Conservation (phyloP, 805 yeast species). For the Kodamaea hsintzibuensis region DNA sequence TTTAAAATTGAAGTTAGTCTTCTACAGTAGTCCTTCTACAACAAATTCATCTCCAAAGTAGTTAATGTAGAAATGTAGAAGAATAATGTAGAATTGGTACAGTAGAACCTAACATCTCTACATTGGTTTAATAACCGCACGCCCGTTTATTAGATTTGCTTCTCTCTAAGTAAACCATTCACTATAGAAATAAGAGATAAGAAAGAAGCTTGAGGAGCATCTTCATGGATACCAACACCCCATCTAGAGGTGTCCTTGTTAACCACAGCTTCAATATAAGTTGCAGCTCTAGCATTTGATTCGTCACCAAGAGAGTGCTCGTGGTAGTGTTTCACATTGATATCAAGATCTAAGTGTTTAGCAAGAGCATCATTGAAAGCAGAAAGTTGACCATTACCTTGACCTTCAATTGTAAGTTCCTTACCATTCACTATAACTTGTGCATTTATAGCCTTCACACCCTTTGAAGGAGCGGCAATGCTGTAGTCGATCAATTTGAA, state of each 20-base stretch:
- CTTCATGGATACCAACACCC: conserved; percentile 94
- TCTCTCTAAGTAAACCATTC: conserved; percentile 41
- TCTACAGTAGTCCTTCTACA: too few relatives aligned
- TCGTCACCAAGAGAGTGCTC: conserved; percentile 82
- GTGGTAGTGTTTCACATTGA: conserved; percentile 69
- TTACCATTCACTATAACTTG: conserved; percentile 49
- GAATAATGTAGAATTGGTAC: too few relatives aligned
- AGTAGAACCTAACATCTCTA: too few relatives aligned
- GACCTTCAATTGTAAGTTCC: conserved; percentile 48
- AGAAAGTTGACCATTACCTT: conserved; percentile 83
- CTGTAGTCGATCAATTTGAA: conserved; percentile 49
- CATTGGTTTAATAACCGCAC: too few relatives aligned
- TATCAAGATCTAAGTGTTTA: conserved; percentile 43
- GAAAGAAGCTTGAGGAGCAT: conserved; percentile 84
- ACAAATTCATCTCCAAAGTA: too few relatives aligned
- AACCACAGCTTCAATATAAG: conserved; percentile 50
- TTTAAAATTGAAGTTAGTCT: too few relatives aligned
- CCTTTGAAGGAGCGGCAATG: conserved; percentile 43
- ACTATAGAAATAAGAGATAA: conserved; percentile 65
- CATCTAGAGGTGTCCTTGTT: conserved; percentile 46
- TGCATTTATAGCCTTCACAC: conserved; percentile 47
- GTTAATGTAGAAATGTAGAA: not conserved
- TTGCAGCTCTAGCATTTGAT: conserved; percentile 70
- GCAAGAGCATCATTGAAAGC: conserved; percentile 67
- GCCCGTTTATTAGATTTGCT: too few relatives aligned